Base-by-base conservation (phyloP, 257 asterid genomes). In the Ajuga chamaepitys region DNA sequence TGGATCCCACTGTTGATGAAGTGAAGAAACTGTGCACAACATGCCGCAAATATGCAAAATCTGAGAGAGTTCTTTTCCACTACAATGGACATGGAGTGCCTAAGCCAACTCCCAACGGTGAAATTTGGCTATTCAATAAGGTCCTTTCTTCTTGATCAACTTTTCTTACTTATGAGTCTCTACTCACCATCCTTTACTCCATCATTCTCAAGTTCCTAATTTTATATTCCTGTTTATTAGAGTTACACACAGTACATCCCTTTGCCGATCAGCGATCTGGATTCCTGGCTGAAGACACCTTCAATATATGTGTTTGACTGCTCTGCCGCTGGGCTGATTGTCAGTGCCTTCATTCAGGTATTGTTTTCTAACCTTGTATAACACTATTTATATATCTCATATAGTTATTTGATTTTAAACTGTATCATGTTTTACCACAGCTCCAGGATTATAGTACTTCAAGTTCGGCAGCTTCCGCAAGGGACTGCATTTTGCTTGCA, bases 41-140 rank as follows among this genome's bases (percentile, higher is more conserved):
- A 50, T 94, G 96, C 77, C 99, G 97, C 57, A 90, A 94, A 72
- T 79, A 79, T 85, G 99, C 96, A 7, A 94, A 94, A 77, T 80
- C 96, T 56, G 99, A 94, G 84, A 85, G 99, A 83, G 99, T 94
- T 68, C 82, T 94, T 54, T 90, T 85, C 80, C 99, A 94, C 77
- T 94, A 90, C 74, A 94, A 94, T 78, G 99, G 99, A 26, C 99
- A 94, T 80, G 99, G 99, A 63, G 99, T 94, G 71, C 99, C 99
- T 48, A 90, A 90, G 85, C 99, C 99, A 51, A 88, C 99, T 17
- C 85, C 91, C 10, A 94, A 77, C 73, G 99, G 99, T 71, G 97
- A 94, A 90, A 90, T 82, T 62, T 94, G 99, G 97, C 87, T 94
- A 64, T 94, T 86, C 71, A 94, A 94, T 67, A 94, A 88, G 99